These are phyloP conservation scores for Narthecium ossifragum DNA, from an alignment of 106 monocot genomes.

Conservation along the genomic window DNA sequence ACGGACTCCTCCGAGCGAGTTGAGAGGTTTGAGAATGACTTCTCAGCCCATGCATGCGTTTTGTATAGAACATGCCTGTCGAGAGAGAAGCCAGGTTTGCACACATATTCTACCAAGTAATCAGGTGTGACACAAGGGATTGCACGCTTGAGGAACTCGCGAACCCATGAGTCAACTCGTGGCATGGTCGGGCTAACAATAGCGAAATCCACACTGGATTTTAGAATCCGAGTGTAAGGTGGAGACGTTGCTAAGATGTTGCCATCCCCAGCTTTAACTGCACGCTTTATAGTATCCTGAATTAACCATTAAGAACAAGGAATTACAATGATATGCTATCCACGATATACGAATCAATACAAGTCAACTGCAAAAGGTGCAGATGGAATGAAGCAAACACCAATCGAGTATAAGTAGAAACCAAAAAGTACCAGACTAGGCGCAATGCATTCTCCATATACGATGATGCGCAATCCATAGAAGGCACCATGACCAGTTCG, in stretches of 20 bases:
- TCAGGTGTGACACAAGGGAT: slow-evolving; percentile 74
- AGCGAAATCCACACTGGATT: slow-evolving; percentile 53
- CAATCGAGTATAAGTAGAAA: no score
- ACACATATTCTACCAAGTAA: slow-evolving; percentile 70
- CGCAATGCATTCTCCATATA: slow-evolving; percentile 90
- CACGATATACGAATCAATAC: no score
- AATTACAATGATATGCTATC: no score
- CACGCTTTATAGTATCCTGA: slow-evolving; percentile 77
- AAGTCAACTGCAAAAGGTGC: no score
- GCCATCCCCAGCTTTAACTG: slow-evolving; percentile 80
- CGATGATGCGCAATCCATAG: slow-evolving; percentile 58
- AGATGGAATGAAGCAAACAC: no score
- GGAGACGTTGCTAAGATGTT: slow-evolving; percentile 88
- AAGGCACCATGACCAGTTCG: slow-evolving; percentile 81
- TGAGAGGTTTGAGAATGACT: slow-evolving; percentile 32
- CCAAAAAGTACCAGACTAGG: slow-evolving; percentile 92
- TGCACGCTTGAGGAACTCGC: slow-evolving; percentile 65
- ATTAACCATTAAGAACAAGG: no score
- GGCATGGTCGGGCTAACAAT: slow-evolving; percentile 57
- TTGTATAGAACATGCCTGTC: slow-evolving; percentile 68
- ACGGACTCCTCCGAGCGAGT: slow-evolving; percentile 38
- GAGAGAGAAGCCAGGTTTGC: slow-evolving; percentile 57
- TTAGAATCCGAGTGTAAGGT: slow-evolving; percentile 71
- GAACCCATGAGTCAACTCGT: slow-evolving; percentile 55
- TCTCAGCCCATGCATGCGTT: slow-evolving; percentile 55